phyloP scores from a whole-genome alignment of 2,329 filamentous ascomycete species.

The Fusarium humuli region DNA sequence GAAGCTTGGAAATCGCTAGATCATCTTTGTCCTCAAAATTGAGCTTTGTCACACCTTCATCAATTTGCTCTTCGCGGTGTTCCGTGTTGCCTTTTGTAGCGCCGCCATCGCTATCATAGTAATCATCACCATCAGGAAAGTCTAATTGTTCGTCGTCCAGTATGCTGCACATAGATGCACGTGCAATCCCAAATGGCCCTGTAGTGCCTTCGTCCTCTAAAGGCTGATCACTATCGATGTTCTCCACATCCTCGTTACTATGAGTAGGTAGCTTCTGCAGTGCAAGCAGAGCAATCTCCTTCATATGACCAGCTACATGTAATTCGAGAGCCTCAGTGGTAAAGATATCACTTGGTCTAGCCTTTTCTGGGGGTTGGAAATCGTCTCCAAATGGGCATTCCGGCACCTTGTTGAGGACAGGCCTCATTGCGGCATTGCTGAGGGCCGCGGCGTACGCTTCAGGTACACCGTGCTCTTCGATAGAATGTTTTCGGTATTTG shows the following conservation, averaged over 20 bases:
- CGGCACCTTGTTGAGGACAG: background rate
- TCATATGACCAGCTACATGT: constrained; percentile 3
- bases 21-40: background rate
- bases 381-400: constrained; percentile 4
- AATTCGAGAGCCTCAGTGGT: background rate
- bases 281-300: constrained; percentile 1
- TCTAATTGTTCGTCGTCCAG: no score
- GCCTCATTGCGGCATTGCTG: background rate
- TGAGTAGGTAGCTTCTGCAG: background rate
- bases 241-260: background rate
- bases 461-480: background rate
- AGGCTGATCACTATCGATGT: background rate
- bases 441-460: background rate
- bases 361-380: background rate
- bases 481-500: background rate
- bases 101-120: no score
- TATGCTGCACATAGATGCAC: background rate
- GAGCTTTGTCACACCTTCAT: background rate
- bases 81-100: background rate
- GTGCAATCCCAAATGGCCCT: background rate
- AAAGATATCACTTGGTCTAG: background rate
- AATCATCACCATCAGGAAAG: no score
- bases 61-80: background rate
- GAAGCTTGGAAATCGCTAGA: background rate
- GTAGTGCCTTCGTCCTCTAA: background rate